phyloP scores from a whole-genome alignment of 2,329 filamentous ascomycete species.

The Xylaria sp. region DNA sequence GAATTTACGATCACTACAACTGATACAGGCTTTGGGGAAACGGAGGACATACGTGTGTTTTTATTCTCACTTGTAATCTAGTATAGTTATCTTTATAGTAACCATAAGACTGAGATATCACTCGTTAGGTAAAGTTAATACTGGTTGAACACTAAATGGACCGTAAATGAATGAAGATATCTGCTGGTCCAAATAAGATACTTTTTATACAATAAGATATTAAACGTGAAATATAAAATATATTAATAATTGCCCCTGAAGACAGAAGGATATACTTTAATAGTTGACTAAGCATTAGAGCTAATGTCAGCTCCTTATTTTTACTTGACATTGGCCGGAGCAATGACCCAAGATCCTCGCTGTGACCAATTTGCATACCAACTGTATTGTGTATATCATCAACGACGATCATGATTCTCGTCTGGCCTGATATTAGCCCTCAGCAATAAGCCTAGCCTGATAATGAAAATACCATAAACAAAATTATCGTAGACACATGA shows the following conservation, averaged over 20 bases:
- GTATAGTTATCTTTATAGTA: background rate
- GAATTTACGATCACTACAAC: conserved; percentile 3
- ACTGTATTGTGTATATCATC: background rate
- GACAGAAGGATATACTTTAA: background rate
- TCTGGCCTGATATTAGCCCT: background rate
- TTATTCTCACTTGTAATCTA: background rate
- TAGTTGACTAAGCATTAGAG: no score
- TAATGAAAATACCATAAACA: no score
- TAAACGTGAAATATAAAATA: no score
- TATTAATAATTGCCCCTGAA: background rate
- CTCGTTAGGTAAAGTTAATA: background rate
- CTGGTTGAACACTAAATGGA: background rate
- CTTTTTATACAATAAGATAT: no score
- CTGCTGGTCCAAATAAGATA: no score
- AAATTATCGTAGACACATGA: background rate
- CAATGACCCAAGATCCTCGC: background rate
- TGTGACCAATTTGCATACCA: background rate
- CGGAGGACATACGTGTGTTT: background rate
- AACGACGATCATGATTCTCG: background rate
- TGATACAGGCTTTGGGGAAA: background rate
- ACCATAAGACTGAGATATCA: background rate
- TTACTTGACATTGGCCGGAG: background rate
- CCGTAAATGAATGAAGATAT: no score
- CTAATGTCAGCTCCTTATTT: no score
- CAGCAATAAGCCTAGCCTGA: no score